Evolutionary conservation across 257 asterid genomes (phyloP).

Genomic region (Dorcoceras hygrometricum): DNA sequence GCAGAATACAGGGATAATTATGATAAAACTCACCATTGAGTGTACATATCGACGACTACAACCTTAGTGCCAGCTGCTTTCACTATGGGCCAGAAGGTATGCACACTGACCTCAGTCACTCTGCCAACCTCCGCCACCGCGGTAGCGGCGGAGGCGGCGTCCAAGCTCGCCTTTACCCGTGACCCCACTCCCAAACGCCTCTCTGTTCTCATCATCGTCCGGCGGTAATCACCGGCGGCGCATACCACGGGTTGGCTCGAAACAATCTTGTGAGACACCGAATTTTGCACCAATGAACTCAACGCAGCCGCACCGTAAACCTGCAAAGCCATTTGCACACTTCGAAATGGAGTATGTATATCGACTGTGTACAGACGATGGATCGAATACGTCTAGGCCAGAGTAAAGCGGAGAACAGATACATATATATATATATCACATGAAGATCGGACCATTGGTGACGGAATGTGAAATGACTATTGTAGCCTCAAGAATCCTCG

Average conservation of each 20-base stretch:
- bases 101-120: conserved; percentile 61
- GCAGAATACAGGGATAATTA: neutral
- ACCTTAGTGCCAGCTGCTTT: conserved; percentile 69
- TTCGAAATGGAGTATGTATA: neutral
- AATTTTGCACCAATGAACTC: conserved; percentile 37
- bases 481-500: conserved; percentile 28
- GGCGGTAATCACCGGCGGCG: conserved; percentile 48
- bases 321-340: conserved; percentile 59
- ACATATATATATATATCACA: conserved; percentile 25
- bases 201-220: conserved; percentile 27
- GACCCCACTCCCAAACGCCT: conserved; percentile 35
- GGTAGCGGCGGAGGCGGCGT: conserved; percentile 36
- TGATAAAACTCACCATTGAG: conserved; percentile 61
- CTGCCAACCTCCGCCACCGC: conserved; percentile 47
- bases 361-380: conserved; percentile 7
- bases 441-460: conserved; percentile 30
- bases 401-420: conserved; percentile 16
- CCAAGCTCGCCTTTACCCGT: conserved; percentile 49
- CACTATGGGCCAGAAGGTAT: conserved; percentile 82
- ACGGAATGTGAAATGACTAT: conserved; percentile 27
- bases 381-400: conserved; percentile 16
- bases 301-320: conserved; percentile 51
- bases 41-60: conserved; percentile 82
- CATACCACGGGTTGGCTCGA: conserved; percentile 42
- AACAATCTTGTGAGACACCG: conserved; percentile 27